Evolutionary conservation across 1,284 basidiomycete genomes (phyloP).

Genomic region (Ceratobasidium sp.): DNA sequence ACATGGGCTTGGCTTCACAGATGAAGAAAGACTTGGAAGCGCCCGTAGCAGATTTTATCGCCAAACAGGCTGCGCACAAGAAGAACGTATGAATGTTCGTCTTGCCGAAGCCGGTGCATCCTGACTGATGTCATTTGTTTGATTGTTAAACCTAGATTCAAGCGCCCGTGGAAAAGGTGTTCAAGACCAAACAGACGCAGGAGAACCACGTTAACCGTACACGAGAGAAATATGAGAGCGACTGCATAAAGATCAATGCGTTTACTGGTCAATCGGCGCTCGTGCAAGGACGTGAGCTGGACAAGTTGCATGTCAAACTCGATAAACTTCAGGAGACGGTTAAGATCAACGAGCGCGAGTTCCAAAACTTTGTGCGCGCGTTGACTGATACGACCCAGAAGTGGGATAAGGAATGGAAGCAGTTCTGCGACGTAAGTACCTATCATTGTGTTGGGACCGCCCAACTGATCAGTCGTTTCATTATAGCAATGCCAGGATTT

Average conservation of each 20-base stretch:
- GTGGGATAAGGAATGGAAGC: constrained; percentile 97
- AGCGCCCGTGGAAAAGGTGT: constrained; percentile 85
- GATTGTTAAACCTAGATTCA: constrained; percentile 64
- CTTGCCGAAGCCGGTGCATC: constrained; percentile 26
- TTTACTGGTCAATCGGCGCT: constrained; percentile 95
- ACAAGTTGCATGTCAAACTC: constrained; percentile 90
- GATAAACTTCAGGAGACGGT: constrained; percentile 93
- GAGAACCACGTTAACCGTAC: constrained; percentile 85
- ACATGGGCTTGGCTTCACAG: constrained; percentile 78
- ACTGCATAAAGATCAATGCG: constrained; percentile 95
- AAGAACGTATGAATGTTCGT: constrained; percentile 62
- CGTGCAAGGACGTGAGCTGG: constrained; percentile 93
- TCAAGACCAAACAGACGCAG: constrained; percentile 87
- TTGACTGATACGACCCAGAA: constrained; percentile 85
- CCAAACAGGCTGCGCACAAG: constrained; percentile 81
- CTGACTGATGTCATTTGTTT: constrained; percentile 17
- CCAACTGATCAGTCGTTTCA: constrained; percentile 12
- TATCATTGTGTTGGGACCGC: not conserved
- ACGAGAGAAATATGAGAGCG: constrained; percentile 93
- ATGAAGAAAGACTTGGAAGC: constrained; percentile 85
- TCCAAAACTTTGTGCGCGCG: constrained; percentile 86
- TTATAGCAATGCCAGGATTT: constrained; percentile 88
- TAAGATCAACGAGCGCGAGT: constrained; percentile 90
- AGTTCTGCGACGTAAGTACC: constrained; percentile 79
- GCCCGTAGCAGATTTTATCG: constrained; percentile 73